Percentiles rank a stretch among this genome's conserved stretches.
These are phyloP conservation scores for Cercospora zeina DNA, from an alignment of 2,329 filamentous ascomycete species.

Conservation along the genomic window DNA sequence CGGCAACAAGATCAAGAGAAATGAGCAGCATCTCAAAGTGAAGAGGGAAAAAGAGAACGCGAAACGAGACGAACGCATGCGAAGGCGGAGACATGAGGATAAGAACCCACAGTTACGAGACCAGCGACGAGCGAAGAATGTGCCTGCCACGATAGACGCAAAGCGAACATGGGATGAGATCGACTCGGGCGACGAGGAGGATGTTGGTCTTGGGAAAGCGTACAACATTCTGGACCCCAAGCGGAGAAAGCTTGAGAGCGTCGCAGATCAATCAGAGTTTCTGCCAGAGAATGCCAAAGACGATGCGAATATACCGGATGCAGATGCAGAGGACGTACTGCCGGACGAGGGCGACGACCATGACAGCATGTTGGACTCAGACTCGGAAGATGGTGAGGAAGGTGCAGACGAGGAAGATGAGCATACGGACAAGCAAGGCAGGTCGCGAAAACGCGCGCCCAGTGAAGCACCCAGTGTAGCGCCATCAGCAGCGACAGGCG, in stretches of 20 bases:
- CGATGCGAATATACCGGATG: constrained; percentile 30
- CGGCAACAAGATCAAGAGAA: constrained; percentile 67
- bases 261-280: constrained; percentile 24
- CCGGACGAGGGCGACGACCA: constrained; percentile 52
- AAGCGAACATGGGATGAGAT: constrained; percentile 81
- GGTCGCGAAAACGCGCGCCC: constrained; percentile 34
- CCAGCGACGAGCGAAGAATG: constrained; percentile 72
- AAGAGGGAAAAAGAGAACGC: constrained; percentile 75
- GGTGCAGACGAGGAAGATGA: constrained; percentile 53
- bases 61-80: constrained; percentile 74
- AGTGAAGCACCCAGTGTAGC: constrained; percentile 51
- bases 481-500: constrained; percentile 59
- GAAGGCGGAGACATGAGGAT: constrained; percentile 79
- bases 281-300: constrained; percentile 17
- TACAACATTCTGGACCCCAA: constrained; percentile 51
- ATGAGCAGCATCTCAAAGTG: constrained; percentile 74
- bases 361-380: constrained; percentile 75
- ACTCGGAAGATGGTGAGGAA: constrained; percentile 38
- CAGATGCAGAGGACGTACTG: constrained; percentile 36
- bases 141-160: constrained; percentile 77
- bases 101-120: constrained; percentile 75
- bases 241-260: constrained; percentile 45
- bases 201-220: constrained; percentile 43
- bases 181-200: constrained; percentile 47
- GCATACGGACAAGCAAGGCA: constrained; percentile 35